Conservation (phyloP, 805 yeast species). For the Barnettozyma populi region DNA sequence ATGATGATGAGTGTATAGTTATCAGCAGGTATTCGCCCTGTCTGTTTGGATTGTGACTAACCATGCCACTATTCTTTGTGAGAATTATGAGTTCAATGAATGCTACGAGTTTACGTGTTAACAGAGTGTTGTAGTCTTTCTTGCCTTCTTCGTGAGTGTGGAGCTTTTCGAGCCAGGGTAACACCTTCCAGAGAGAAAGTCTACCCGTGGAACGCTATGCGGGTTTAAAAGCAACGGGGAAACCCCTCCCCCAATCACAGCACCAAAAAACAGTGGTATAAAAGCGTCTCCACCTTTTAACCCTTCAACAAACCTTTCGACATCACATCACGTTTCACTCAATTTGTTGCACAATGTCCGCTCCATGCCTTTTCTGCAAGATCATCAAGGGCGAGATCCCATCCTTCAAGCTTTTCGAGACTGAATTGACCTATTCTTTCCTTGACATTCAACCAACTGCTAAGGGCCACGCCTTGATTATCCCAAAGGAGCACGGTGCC, state of each 20-base stretch:
- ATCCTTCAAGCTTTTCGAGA: slow-evolving; percentile 82
- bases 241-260: background rate
- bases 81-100: background rate
- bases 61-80: background rate
- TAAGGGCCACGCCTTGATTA: slow-evolving; percentile 81
- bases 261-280: background rate
- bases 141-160: too few relatives aligned
- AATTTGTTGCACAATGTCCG: slow-evolving; percentile 27
- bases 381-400: slow-evolving; percentile 95
- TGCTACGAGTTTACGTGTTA: background rate
- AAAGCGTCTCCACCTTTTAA: background rate
- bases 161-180: background rate
- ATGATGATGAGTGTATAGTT: background rate
- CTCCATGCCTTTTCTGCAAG: slow-evolving; percentile 86
- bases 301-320: background rate
- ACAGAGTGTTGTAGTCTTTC: too few relatives aligned
- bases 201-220: background rate
- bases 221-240: background rate
- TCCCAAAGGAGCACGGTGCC: slow-evolving; percentile 93
- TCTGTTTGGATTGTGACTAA: background rate
- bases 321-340: background rate
- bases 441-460: slow-evolving; percentile 92
- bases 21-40: too few relatives aligned
- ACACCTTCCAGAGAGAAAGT: background rate
- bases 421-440: slow-evolving; percentile 76